Base-by-base conservation (phyloP, 208 protist genomes). In the Crithidia sp. region DNA sequence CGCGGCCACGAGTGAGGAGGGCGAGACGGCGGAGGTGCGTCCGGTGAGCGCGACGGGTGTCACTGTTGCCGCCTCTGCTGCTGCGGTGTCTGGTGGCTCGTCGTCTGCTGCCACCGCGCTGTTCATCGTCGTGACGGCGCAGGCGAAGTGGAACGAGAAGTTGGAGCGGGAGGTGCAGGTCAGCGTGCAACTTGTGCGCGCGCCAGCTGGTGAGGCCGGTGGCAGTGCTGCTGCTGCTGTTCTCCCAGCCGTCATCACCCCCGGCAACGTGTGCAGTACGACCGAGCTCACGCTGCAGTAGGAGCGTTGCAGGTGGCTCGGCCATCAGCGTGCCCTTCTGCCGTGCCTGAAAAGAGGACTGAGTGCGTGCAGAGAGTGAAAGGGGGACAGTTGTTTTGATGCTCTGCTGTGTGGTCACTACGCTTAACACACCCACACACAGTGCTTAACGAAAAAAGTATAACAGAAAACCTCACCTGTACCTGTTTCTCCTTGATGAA, bases 101-200 rank as follows among this genome's bases (percentile, higher is more conserved):
- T 37, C 57, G 7, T n/a, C 28, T n/a, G 0, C 67, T 4, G 28
- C 28, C 28, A 1, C 28, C 28, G 28, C 28, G 28, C 60, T 79
- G 6, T 67, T 71, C 14, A 47, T 79, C 5, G 52, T 64, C 12
- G 53, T 84, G 57, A 80, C 79, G 13, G 74, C 75, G n/a, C 70
- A 80, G 56, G 50, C 74, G 6, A 79, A 68, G 75, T 62, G 59
- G 62, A 61, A 59, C 16, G 79, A 69, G 56, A 45, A 50, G 67
- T 74, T 50, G 14, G 62, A 74, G 57, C 44, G 44, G 50, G 60
- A 81, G 44, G 61, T 79, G 53, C 74, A 70, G 28, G 45, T 91
- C 58, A 87, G 83, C 66, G 59, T 88, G 36, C 84, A 84, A 66
- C 53, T 79, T 2, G 76, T 85, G 41, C 71, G 72, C 52, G 57